Evolutionary conservation across 1,284 basidiomycete genomes (phyloP).

Genomic region (Schizophyllum amplum): DNA sequence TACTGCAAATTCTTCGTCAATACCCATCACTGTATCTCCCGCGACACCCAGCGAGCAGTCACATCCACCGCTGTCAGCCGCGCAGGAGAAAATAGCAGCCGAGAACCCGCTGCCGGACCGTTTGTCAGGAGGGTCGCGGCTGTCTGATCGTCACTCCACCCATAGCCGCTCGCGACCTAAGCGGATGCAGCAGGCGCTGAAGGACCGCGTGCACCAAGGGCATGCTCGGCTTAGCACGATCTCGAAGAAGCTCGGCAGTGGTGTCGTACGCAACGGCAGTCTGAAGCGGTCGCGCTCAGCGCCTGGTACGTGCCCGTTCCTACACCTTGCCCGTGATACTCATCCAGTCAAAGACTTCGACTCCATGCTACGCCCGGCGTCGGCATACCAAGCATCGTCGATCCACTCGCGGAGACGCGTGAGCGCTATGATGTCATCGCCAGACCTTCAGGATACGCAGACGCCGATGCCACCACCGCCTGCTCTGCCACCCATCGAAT

Average conservation of each 20-base stretch:
- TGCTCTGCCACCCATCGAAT: slow-evolving; percentile 29
- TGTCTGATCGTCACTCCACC: slow-evolving; percentile 10
- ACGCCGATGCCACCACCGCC: slow-evolving; percentile 35
- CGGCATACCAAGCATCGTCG: slow-evolving; percentile 74
- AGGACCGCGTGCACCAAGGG: slow-evolving; percentile 63
- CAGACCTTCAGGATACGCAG: slow-evolving; percentile 26
- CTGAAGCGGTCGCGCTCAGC: slow-evolving; percentile 55
- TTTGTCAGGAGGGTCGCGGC: slow-evolving; percentile 4
- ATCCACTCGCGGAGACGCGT: slow-evolving; percentile 71
- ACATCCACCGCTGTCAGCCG: slow-evolving; percentile 4
- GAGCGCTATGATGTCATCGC: slow-evolving; percentile 36
- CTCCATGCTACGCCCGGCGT: slow-evolving; percentile 44
- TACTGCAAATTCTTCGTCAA: slow-evolving; percentile 6
- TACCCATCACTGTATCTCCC: slow-evolving; percentile 40
- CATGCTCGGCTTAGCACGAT: slow-evolving; percentile 67
- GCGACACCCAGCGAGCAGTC: slow-evolving; percentile 33
- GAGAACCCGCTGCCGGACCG: slow-evolving; percentile 1
- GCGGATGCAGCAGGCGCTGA: slow-evolving; percentile 67
- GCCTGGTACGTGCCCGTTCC: slow-evolving; percentile 38
- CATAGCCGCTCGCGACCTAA: slow-evolving; percentile 40
- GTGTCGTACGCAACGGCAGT: slow-evolving; percentile 46
- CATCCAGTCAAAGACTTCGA: slow-evolving; percentile 47
- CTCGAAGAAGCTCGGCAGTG: slow-evolving; percentile 66
- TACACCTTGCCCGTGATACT: background rate
- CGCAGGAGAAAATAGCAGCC: slow-evolving; percentile 1